These are phyloP conservation scores for Talaromyces borbonicus DNA, from an alignment of 495 filamentous ascomycete genomes.

Conservation along the genomic window DNA sequence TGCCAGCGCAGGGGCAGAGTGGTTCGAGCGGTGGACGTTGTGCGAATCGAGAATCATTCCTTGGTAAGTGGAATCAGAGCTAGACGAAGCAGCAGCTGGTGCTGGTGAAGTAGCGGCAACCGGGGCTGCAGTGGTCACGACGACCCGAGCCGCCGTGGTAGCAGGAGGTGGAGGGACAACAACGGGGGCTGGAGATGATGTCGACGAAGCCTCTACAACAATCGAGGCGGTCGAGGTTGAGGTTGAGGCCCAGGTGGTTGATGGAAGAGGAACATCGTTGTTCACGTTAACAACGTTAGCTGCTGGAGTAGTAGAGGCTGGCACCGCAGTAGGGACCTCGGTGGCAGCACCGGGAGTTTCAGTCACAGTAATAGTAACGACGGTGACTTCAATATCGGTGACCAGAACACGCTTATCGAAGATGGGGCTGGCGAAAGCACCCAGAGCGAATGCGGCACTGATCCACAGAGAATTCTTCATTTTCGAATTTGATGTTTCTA, in stretches of 20 bases:
- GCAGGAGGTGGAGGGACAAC: conserved; percentile 14
- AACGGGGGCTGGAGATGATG: conserved; percentile 9
- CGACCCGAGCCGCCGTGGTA: conserved; percentile 11
- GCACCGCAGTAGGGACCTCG: conserved; percentile 8
- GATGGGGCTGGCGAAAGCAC: conserved; percentile 51
- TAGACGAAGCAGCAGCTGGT: conserved; percentile 9
- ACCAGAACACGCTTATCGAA: conserved; percentile 42
- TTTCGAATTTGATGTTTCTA: conserved; percentile 19
- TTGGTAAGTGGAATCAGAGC: conserved; percentile 29
- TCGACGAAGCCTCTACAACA: conserved; percentile 8
- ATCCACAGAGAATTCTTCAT: conserved; percentile 64
- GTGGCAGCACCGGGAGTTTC: conserved; percentile 25
- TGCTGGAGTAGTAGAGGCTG: conserved; percentile 7
- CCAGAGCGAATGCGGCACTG: conserved; percentile 48
- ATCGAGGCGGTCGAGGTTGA: conserved; percentile 5
- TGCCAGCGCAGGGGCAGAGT: conserved; percentile 53
- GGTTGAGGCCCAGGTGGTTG: not conserved
- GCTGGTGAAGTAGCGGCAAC: conserved; percentile 11
- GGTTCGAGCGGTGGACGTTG: conserved; percentile 79
- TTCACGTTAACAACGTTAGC: conserved; percentile 7
- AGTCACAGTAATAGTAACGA: conserved; percentile 53
- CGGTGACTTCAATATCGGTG: conserved; percentile 37
- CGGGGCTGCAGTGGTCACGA: conserved; percentile 16
- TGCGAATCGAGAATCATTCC: conserved; percentile 54
- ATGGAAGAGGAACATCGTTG: conserved; percentile 1